phyloP scores from a whole-genome alignment of 2,329 filamentous ascomycete species.

The Herpotrichia juniperi region DNA sequence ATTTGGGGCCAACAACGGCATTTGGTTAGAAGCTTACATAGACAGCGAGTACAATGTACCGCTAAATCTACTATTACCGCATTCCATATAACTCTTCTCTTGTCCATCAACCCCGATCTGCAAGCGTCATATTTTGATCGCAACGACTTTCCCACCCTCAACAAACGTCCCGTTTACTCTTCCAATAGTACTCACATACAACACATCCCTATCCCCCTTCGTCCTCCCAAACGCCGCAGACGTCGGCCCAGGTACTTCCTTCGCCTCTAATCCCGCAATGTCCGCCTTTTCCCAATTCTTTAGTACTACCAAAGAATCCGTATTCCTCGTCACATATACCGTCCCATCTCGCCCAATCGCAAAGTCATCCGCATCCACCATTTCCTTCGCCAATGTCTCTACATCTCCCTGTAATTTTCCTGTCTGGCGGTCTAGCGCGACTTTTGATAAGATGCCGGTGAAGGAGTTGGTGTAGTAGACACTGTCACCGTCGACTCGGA shows the following conservation, averaged over 20 bases:
- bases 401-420: slow-evolving; percentile 8
- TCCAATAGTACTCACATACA: slow-evolving; percentile 33
- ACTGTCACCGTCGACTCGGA: slow-evolving; percentile 17
- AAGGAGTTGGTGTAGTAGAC: slow-evolving; percentile 30
- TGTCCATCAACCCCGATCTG: no score
- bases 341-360: slow-evolving; percentile 21
- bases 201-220: slow-evolving; percentile 14
- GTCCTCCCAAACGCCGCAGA: slow-evolving; percentile 21
- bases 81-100: no score
- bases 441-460: slow-evolving; percentile 14
- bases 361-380: slow-evolving; percentile 25
- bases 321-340: slow-evolving; percentile 12
- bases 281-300: slow-evolving; percentile 16
- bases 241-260: slow-evolving; percentile 19
- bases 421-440: slow-evolving; percentile 16
- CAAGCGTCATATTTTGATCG: slow-evolving; percentile 7
- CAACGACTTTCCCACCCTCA: slow-evolving; percentile 31
- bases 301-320: slow-evolving; percentile 7
- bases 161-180: slow-evolving; percentile 27
- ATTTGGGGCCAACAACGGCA: no score
- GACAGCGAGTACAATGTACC: no score
- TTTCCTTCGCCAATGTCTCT: slow-evolving; percentile 8
- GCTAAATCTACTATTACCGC: no score
- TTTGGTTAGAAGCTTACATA: no score
- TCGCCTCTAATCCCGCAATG: background rate